These are phyloP conservation scores for Annulohypoxylon maeteangense DNA, from an alignment of 495 filamentous ascomycete species.

Conservation along the genomic window DNA sequence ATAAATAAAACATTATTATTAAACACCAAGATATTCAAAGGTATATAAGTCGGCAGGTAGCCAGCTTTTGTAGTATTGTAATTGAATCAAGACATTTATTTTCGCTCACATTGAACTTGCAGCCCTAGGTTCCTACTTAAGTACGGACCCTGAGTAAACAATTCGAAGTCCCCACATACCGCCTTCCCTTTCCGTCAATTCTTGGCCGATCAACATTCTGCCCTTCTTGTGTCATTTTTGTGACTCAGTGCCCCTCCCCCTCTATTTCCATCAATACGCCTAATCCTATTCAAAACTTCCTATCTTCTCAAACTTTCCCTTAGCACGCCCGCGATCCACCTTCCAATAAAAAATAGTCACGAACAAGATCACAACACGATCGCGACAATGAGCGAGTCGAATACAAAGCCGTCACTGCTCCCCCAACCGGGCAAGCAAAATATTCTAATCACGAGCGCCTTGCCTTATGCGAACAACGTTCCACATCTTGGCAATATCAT, in stretches of 20 bases:
- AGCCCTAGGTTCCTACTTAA: no score
- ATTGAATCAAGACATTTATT: no score
- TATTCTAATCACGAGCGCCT: constrained; percentile 70
- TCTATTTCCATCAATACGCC: constrained; percentile 18
- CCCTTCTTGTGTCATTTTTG: constrained; percentile 36
- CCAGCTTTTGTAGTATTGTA: no score
- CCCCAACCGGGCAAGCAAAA: constrained; percentile 62
- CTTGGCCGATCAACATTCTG: constrained; percentile 3
- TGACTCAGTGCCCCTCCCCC: constrained; percentile 46
- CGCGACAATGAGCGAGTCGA: constrained; percentile 31
- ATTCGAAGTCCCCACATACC: no score
- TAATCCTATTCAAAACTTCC: constrained; percentile 1
- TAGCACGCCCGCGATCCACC: neutral
- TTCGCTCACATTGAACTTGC: no score
- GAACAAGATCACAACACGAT: neutral
- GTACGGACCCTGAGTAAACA: neutral
- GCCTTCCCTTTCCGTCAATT: constrained; percentile 25
- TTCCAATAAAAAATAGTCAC: constrained; percentile 1
- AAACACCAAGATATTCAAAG: neutral
- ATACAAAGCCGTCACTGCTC: constrained; percentile 39
- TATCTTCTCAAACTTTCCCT: neutral
- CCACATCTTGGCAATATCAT: constrained; percentile 95
- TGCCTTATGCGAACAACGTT: constrained; percentile 96
- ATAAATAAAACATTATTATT: neutral
- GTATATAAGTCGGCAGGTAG: no score